A percentile compares a stretch with the other conserved stretches of the same genome.
Evolutionary conservation across 495 filamentous ascomycete genomes (phyloP).

Genomic region (Poronia punctata): DNA sequence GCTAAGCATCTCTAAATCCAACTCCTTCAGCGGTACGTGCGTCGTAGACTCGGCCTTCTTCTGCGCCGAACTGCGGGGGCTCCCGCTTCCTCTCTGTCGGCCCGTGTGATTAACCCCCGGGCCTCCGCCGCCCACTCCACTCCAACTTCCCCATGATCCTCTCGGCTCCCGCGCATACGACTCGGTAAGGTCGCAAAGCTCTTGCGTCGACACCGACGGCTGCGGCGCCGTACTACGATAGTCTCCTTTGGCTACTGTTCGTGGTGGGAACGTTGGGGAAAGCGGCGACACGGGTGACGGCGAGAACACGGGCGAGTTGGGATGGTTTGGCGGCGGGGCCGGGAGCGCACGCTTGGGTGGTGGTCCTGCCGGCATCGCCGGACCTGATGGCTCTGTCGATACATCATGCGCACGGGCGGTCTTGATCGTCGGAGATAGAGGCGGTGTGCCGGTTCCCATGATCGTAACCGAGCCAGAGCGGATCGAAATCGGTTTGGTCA

Average conservation of each 20-base stretch:
- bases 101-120: slow-evolving; percentile 9
- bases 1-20: slow-evolving; percentile 20
- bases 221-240: not conserved
- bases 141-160: slow-evolving; percentile 27
- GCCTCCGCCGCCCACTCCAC: slow-evolving; percentile 20
- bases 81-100: slow-evolving; percentile 9
- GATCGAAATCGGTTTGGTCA: slow-evolving; percentile 11
- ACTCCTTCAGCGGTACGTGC: slow-evolving; percentile 13
- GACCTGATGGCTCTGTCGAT: slow-evolving; percentile 25
- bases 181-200: slow-evolving; percentile 17
- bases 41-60: slow-evolving; percentile 12
- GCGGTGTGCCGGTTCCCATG: slow-evolving; percentile 5
- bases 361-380: slow-evolving; percentile 25
- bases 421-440: slow-evolving; percentile 20
- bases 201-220: slow-evolving; percentile 11
- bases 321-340: slow-evolving; percentile 18
- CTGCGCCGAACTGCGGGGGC: slow-evolving; percentile 3
- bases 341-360: slow-evolving; percentile 25
- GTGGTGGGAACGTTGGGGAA: slow-evolving; percentile 2
- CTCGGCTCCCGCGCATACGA: slow-evolving; percentile 18
- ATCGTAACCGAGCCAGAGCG: slow-evolving; percentile 4
- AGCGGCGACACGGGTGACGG: slow-evolving; percentile 13
- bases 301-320: slow-evolving; percentile 19
- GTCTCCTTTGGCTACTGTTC: not conserved
- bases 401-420: slow-evolving; percentile 27